Evolutionary conservation across 1,284 basidiomycete species (phyloP).

Genomic region (Moesziomyces aphidis): DNA sequence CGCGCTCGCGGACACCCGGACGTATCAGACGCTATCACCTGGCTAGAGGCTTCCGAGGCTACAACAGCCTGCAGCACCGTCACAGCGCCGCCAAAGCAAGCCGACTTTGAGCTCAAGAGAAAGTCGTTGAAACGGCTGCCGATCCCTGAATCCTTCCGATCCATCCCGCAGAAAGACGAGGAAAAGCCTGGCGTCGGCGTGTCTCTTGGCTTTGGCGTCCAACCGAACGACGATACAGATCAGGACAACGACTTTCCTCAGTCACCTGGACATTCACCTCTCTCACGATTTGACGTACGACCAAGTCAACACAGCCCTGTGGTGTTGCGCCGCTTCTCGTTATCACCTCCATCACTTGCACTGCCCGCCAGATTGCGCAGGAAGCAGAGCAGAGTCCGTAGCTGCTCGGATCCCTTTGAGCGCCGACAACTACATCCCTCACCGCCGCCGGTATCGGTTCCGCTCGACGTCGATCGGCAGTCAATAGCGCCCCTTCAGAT

Average conservation of each 20-base stretch:
- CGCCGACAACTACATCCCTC: slow-evolving; percentile 8
- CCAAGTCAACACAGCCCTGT: not conserved
- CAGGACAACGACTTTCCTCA: slow-evolving; percentile 6
- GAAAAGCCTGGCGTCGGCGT: slow-evolving; percentile 1
- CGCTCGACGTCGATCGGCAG: not conserved
- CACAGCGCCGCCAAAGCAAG: not conserved
- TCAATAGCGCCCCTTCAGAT: not conserved
- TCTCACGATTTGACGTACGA: slow-evolving; percentile 4
- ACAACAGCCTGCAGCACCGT: slow-evolving; percentile 4
- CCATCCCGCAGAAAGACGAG: not conserved
- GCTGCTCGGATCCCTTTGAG: not conserved
- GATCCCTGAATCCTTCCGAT: slow-evolving; percentile 1
- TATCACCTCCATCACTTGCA: not conserved
- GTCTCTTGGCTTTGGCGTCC: not conserved
- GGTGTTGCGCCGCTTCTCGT: not conserved
- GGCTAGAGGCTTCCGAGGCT: slow-evolving; percentile 1
- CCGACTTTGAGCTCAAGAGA: not conserved
- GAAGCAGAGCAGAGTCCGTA: slow-evolving; percentile 1
- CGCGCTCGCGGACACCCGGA: not conserved
- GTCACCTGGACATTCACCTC: slow-evolving; percentile 10
- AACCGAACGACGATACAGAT: not conserved
- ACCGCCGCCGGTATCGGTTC: not conserved
- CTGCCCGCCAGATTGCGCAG: not conserved
- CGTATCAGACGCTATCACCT: not conserved
- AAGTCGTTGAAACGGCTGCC: slow-evolving; percentile 11